Evolutionary conservation across 805 yeast genomes (phyloP).

Genomic region (Hermanozyma aechmeae): DNA sequence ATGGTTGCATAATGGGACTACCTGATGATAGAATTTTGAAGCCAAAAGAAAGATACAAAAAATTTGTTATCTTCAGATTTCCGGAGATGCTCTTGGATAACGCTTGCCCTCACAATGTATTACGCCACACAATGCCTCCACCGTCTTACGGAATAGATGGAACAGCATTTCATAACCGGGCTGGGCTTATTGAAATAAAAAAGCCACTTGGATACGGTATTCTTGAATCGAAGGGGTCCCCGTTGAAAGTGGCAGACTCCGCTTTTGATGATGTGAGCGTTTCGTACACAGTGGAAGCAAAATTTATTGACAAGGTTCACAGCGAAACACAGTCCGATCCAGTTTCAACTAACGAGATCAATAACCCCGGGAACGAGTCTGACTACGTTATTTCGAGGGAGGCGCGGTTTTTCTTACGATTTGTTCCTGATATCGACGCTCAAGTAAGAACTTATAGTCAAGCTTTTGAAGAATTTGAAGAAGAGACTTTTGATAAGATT

Average conservation of each 20-base stretch:
- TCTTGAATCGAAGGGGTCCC: conserved; percentile 40
- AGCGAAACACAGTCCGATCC: conserved; percentile 20
- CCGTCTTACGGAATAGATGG: conserved; percentile 34
- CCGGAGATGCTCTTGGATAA: conserved; percentile 47
- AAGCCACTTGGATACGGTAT: conserved; percentile 48
- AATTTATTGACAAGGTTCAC: conserved; percentile 38
- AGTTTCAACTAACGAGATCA: conserved; percentile 25
- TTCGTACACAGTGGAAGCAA: conserved; percentile 45
- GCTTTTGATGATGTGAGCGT: conserved; percentile 35
- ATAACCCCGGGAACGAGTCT: conserved; percentile 21
- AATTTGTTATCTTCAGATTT: conserved; percentile 49
- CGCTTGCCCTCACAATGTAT: conserved; percentile 36
- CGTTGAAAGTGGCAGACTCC: conserved; percentile 41
- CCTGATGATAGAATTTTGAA: conserved; percentile 39
- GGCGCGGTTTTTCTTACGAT: conserved; percentile 28
- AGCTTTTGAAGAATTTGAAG: conserved; percentile 13
- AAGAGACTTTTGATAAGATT: conserved; percentile 17
- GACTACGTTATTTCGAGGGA: conserved; percentile 28
- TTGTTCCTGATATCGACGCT: conserved; percentile 27
- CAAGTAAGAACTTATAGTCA: conserved; percentile 18
- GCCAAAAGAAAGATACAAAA: conserved; percentile 44
- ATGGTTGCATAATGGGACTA: conserved; percentile 41
- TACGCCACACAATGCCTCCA: conserved; percentile 33
- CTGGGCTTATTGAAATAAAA: conserved; percentile 24
- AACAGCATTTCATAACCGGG: conserved; percentile 26